Evolutionary conservation across 2,329 filamentous ascomycete genomes (phyloP), one percentile per base, ranked within the genome.

Genomic region (Claviceps sp.): DNA sequence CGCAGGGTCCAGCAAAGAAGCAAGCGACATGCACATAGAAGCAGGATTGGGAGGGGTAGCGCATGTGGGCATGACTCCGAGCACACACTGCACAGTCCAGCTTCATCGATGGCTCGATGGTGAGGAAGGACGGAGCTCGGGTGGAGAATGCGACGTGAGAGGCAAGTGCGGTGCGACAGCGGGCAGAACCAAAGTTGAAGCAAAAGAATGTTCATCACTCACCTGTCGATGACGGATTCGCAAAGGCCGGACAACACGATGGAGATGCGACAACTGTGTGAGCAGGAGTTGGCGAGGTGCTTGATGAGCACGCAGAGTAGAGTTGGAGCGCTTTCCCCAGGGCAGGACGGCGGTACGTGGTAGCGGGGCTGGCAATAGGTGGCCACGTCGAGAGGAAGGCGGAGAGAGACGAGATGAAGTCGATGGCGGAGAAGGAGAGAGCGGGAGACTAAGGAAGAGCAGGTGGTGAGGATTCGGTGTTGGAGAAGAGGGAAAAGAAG

Each of bases 401-500:
- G 17, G 53, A 52, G 47, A 50, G 34, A 38, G 26, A n/a, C 4
- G 40, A 42, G 16, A 42, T 17, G 40, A n/a, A 37, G 37, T 42
- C 17, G 39, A 48, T 22, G 34, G 24, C 38, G 39, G 8, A 37
- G 52, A 46, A 38, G 47, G 42, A 24, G 47, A 40, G 40, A 14
- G 47, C 22, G 19, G 37, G 22, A 24, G 10, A 37, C 34, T 17
- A 34, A 34, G 30, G 44, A 17, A 14, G 46, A 24, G 19, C 2
- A 39, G 46, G 45, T 13, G 13, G 30, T 38, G 42, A 34, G 30
- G 30, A 11, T 34, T 34, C 37, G 41, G 39, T 17, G 17, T 38
- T 45, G 22, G 42, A 48, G 56, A 49, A 53, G 48, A 22, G 52
- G 30, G 52, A 48, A 55, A 52, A 45, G 17, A 22, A 24, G 13